These are phyloP conservation scores for Amanita muscaria DNA, from an alignment of 768 basidiomycete genomes.

Conservation along the genomic window DNA sequence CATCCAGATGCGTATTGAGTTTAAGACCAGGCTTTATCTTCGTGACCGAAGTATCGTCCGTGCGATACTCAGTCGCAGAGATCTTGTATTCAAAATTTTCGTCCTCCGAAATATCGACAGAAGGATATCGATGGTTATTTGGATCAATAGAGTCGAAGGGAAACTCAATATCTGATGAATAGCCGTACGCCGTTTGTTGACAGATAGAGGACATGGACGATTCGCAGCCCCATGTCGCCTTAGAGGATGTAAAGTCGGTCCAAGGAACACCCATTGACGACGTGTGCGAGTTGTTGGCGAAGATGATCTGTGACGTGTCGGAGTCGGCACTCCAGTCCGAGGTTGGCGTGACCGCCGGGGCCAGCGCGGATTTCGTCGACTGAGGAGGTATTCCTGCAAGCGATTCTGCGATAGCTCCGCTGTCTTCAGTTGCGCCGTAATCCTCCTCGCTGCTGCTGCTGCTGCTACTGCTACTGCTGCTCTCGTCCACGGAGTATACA, in stretches of 20 bases:
- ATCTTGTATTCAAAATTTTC: too few species aligned
- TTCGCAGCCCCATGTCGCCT: conserved; percentile 8
- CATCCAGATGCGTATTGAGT: conserved; percentile 9
- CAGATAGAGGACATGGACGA: conserved; percentile 3
- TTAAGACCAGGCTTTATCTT: conserved; percentile 1
- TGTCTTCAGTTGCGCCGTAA: not conserved
- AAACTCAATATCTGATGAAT: conserved; percentile 1
- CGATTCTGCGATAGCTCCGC: conserved; percentile 4
- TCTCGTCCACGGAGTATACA: conserved; percentile 8
- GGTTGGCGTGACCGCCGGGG: conserved; percentile 2
- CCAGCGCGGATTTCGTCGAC: conserved; percentile 5
- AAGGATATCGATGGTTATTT: too few species aligned
- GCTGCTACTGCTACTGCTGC: conserved; percentile 7
- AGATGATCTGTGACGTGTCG: conserved; percentile 7
- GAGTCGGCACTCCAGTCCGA: conserved; percentile 9
- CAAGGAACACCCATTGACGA: conserved; percentile 3
- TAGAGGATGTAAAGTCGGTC: conserved; percentile 8
- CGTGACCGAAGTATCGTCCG: not conserved
- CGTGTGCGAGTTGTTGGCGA: conserved; percentile 2
- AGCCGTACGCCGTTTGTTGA: conserved; percentile 1
- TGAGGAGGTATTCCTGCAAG: conserved; percentile 6
- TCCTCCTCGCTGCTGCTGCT: conserved; percentile 5
- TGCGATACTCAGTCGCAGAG: not conserved
- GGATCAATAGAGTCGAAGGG: not conserved
- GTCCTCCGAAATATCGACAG: too few species aligned